Base-by-base conservation (phyloP, 108 stramenopile species). In the Nannochloropsis salina region DNA sequence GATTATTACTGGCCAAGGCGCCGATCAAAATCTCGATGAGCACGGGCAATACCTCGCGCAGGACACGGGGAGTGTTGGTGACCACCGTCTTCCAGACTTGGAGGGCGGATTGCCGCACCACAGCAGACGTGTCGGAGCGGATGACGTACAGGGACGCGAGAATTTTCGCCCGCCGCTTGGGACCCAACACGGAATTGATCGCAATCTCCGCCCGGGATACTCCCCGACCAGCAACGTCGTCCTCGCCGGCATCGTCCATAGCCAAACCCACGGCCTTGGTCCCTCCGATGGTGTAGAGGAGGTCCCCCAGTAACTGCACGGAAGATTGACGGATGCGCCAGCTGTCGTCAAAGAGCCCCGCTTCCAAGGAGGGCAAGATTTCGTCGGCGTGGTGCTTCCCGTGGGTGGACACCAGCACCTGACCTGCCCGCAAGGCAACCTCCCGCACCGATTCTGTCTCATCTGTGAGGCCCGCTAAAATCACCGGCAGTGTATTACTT, bases 1-100 rank as follows among this genome's bases (percentile, higher is more conserved):
- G 22, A 9, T 87, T 41, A 11, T 31, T 87, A 84, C 89, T 61
- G 84, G 95, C 93, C 83, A 98, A 92, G 45, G 93, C 88, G 41
- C 85, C 81, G 20, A 99, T 95, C 81, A 99, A 92, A 80, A 93
- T 94, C 80, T 89, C 90, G 42, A 98, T 96, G 82, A 99, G 90
- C 41, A 92, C 89, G 8, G 93, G 95, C 43, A 99, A 93, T 84
- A 99, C 96, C 87, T 99, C 97, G 51, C 94, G 91, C 80, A 99
- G 88, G 3, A 95, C 94, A 61, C 97, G 90, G 5, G 95, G 96
- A 11, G 98, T 98, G 83, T 98, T 97, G 81, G 93, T 93, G 9
- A 99, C 98, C 40, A 98, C 94, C 42, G 96, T 95, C 93, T 99
- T 99, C 98, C 98, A 99, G 42, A 97, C 98, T 89, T 96, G 94